Evolutionary conservation across 2,329 filamentous ascomycete species (phyloP), one percentile per base, ranked within the genome.

Genomic region (Penicillium italicum): DNA sequence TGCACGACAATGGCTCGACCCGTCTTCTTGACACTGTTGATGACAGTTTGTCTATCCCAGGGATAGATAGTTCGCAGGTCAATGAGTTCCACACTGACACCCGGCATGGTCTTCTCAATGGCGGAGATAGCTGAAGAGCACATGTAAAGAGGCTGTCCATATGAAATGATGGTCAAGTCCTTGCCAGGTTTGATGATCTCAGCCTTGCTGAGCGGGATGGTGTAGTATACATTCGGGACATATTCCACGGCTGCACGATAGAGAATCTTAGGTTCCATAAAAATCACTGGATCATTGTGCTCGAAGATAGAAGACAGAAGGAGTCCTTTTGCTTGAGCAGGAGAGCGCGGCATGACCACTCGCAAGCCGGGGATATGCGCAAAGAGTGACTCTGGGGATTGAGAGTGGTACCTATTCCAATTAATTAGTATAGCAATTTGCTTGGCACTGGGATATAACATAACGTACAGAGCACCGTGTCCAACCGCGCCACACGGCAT

Each of bases 401-500:
- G 92, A 0, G 90, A 90, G 71, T 97, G 92, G 72, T 97, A 89
- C 24, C 69, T 75, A 26, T 50, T 44, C 18, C 12, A 37, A 33
- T 9, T 3, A 34, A 45, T 52, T 33, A 53, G 41, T 12, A 24
- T 46, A 26, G 16, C 26, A 16, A 18, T 11, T 28, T 16, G n/a
- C 16, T 24, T 28, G 14, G 14, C 31, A 24, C 2, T 24, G 12
- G n/a, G 24, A 24, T n/a, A 28, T 24, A 20, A 24, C 31, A 10
- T 30, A 52, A 61, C 64, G 61, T 74, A 87, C 71, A 96, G 75
- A 38, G 84, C 92, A 57, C 92, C 92, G 71, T 97, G 92, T 12
- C 92, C 92, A 16, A 97, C 92, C 41, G 86, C 90, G 53, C 92
- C 92, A 62, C 86, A 90, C 0, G 92, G 92, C 92, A 97, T 96